These are phyloP conservation scores for Beauveria rudraprayagi DNA, from an alignment of 2,329 filamentous ascomycete genomes.

Conservation along the genomic window DNA sequence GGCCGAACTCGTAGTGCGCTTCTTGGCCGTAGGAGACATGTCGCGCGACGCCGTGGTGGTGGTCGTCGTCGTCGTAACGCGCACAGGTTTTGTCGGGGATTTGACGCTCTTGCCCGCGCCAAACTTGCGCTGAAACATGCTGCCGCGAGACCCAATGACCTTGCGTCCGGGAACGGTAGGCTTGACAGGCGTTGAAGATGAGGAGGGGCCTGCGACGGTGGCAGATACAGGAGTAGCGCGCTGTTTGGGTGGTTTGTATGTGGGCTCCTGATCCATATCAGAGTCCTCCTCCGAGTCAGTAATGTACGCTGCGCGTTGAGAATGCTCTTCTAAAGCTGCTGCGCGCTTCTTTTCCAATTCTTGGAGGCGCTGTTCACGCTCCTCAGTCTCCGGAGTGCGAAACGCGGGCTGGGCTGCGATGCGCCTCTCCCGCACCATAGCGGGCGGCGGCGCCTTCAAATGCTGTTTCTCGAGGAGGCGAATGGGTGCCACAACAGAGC, in stretches of 20 bases:
- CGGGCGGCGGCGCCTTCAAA: slow-evolving; percentile 40
- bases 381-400: slow-evolving; percentile 18
- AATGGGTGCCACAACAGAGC: slow-evolving; percentile 19
- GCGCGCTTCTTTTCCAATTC: slow-evolving; percentile 18
- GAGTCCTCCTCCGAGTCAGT: slow-evolving; percentile 32
- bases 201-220: neutral
- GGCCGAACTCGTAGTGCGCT: neutral
- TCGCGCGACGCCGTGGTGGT: slow-evolving; percentile 10
- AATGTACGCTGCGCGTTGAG: slow-evolving; percentile 30
- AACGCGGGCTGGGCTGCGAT: slow-evolving; percentile 33
- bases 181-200: neutral
- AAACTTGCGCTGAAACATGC: slow-evolving; percentile 11
- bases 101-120: neutral
- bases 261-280: slow-evolving; percentile 13
- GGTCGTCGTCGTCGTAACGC: neutral
- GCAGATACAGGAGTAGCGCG: neutral
- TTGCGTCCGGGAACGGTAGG: neutral
- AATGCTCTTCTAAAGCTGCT: slow-evolving; percentile 22
- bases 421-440: slow-evolving; percentile 46
- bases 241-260: neutral
- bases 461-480: slow-evolving; percentile 24
- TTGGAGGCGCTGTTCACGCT: slow-evolving; percentile 14
- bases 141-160: neutral
- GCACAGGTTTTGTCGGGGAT: neutral
- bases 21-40: slow-evolving; percentile 16